phyloP scores from a whole-genome alignment of 2,329 filamentous ascomycete species.

The Ophiostoma populinum region DNA sequence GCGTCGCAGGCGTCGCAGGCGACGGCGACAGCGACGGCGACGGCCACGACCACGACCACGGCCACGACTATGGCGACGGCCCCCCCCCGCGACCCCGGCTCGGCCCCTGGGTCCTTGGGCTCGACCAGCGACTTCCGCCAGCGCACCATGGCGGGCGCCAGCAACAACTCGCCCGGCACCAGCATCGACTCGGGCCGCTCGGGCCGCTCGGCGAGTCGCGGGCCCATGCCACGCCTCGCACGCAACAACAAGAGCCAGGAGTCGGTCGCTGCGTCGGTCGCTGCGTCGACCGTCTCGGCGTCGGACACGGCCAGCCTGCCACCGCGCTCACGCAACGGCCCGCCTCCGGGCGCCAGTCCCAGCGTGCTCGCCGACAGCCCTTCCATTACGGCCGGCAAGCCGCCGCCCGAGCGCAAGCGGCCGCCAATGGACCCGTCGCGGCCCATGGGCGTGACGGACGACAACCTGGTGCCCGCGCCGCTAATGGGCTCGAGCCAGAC shows the following conservation, averaged over 20 bases:
- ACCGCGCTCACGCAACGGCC: conserved; percentile 35
- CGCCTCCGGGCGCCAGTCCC: conserved; percentile 12
- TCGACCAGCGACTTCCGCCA: conserved; percentile 12
- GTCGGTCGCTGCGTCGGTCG: conserved; percentile 32
- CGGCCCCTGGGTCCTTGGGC: conserved; percentile 7
- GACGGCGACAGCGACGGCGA: conserved; percentile 9
- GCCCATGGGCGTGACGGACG: conserved; percentile 28
- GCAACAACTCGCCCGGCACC: conserved; percentile 28
- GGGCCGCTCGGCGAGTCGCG: conserved; percentile 22
- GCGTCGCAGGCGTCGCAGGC: conserved; percentile 13
- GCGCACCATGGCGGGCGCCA: conserved; percentile 16
- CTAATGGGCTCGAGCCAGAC: conserved; percentile 34
- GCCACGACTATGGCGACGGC: not conserved
- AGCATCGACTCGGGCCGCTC: conserved; percentile 35
- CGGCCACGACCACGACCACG: conserved; percentile 9
- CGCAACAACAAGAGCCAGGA: conserved; percentile 40
- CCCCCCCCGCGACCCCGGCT: not conserved
- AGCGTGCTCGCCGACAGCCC: conserved; percentile 12
- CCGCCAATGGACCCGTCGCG: conserved; percentile 47
- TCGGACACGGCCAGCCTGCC: conserved; percentile 22
- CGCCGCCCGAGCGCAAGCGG: conserved; percentile 45
- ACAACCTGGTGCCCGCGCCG: conserved; percentile 39
- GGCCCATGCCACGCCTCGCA: conserved; percentile 27
- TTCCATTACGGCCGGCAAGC: conserved; percentile 21
- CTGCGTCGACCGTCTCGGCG: too few relatives aligned